phyloP scores from a whole-genome alignment of 768 basidiomycete genomes.

The Termitomyces sp. region DNA sequence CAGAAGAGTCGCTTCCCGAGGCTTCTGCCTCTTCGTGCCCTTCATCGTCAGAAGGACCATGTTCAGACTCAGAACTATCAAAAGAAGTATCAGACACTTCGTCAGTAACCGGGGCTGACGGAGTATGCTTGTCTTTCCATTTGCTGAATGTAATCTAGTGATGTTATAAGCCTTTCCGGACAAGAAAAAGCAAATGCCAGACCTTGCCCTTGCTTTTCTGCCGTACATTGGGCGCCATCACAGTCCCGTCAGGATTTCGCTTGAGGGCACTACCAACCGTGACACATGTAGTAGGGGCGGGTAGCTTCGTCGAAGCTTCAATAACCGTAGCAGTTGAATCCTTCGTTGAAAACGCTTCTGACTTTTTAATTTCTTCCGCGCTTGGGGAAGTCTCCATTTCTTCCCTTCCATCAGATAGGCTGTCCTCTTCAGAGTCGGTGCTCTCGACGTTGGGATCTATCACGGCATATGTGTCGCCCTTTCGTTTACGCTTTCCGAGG shows the following conservation, averaged over 20 bases:
- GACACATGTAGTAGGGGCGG: constrained; percentile 15
- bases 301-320: constrained; percentile 1
- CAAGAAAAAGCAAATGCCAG: constrained; percentile 13
- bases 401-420: constrained; percentile 7
- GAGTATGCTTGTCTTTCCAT: constrained; percentile 38
- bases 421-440: constrained; percentile 20
- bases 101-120: constrained; percentile 17
- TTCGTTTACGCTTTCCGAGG: constrained; percentile 44
- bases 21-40: constrained; percentile 4
- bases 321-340: neutral
- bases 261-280: constrained; percentile 61
- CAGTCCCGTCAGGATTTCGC: constrained; percentile 58
- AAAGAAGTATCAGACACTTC: constrained; percentile 61
- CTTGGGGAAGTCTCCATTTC: neutral
- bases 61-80: constrained; percentile 75
- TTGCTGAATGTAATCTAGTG: constrained; percentile 36
- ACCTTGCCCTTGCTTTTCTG: constrained; percentile 41
- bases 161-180: neutral
- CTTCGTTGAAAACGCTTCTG: neutral
- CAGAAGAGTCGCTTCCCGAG: constrained; percentile 3
- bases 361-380: neutral
- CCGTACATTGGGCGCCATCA: constrained; percentile 43
- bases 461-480: constrained; percentile 30
- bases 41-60: constrained; percentile 36
- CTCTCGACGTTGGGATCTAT: constrained; percentile 25